Conservation (phyloP, 202 grass and related monocot genomes). For the Carex arenaria region DNA sequence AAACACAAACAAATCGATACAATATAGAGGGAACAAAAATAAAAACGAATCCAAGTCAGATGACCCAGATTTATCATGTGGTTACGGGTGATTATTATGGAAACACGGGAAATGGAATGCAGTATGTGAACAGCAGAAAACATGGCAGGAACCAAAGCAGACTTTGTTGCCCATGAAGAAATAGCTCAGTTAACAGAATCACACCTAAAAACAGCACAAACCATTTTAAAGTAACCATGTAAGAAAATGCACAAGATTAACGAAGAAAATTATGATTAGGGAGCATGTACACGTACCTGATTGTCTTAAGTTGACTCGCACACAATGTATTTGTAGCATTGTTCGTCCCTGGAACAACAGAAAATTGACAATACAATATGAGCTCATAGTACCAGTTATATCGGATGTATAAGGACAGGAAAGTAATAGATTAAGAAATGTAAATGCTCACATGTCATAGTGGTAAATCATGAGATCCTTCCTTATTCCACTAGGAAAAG, state of each 20-base stretch:
- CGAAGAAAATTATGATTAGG: no score
- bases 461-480: background rate
- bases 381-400: no score
- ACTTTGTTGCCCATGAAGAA: no score
- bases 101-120: background rate
- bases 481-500: fast-evolving
- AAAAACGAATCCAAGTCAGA: background rate
- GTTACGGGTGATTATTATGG: background rate
- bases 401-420: background rate
- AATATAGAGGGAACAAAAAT: slow-evolving; percentile 30
- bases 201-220: no score
- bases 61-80: background rate
- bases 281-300: no score
- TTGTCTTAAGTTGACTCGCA: no score
- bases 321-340: no score
- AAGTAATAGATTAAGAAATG: background rate
- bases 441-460: background rate
- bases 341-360: no score
- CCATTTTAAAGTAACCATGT: no score
- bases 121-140: background rate
- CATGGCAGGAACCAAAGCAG: no score
- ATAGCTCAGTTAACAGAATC: no score
- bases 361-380: background rate
- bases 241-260: no score
- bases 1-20: slow-evolving; percentile 16